Conservation (phyloP, 73 alveolate species). For the Breviolum minutum region DNA sequence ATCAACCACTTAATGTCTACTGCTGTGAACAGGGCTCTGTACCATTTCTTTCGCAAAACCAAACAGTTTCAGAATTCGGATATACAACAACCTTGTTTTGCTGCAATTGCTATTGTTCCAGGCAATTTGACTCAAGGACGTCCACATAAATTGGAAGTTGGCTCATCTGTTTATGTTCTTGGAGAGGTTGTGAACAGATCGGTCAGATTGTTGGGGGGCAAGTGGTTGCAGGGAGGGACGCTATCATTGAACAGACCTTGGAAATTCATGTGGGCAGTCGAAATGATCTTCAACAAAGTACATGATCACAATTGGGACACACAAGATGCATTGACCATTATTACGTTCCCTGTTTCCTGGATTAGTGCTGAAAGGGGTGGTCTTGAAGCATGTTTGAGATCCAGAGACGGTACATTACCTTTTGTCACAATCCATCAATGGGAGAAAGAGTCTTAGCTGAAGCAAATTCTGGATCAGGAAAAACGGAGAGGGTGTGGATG, state of each 20-base stretch:
- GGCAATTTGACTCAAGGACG: background rate
- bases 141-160: background rate
- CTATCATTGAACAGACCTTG: background rate
- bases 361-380: background rate
- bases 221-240: background rate
- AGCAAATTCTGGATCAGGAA: too few species aligned
- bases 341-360: background rate
- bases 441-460: background rate
- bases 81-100: background rate
- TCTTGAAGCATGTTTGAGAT: background rate
- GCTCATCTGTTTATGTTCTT: background rate
- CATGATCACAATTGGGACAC: background rate
- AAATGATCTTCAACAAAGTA: background rate
- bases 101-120: background rate
- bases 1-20: background rate
- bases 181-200: constrained; percentile 21
- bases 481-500: too few species aligned
- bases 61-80: background rate
- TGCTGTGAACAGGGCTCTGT: background rate
- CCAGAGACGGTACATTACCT: background rate
- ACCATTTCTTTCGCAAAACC: background rate
- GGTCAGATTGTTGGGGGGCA: background rate
- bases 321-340: background rate
- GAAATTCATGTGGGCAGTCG: background rate
- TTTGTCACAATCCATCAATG: background rate